A percentile compares a stretch with the other conserved stretches of the same genome.
phyloP scores from a whole-genome alignment of 257 asterid species.

The Anisodus tanguticus region DNA sequence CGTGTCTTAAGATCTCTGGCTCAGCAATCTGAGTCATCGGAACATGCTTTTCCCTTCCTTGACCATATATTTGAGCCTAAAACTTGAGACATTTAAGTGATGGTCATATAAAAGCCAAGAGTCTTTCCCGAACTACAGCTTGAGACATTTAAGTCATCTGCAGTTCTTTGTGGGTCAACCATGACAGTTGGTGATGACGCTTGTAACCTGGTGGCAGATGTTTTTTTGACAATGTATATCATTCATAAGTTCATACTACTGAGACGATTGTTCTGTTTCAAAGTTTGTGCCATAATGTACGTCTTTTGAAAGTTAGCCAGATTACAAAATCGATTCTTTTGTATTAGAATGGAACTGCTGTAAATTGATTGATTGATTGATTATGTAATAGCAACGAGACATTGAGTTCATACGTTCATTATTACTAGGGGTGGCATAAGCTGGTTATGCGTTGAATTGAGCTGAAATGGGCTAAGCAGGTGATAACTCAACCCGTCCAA shows the following conservation, averaged over 20 bases:
- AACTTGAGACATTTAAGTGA: neutral
- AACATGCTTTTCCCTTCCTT: neutral
- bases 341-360: constrained; percentile 7
- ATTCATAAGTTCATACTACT: neutral
- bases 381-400: neutral
- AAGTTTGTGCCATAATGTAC: neutral
- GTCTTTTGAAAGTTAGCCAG: neutral
- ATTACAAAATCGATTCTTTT: constrained; percentile 19
- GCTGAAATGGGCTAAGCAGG: too few relatives aligned
- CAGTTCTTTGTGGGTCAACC: constrained; percentile 10
- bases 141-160: neutral
- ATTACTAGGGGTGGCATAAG: neutral
- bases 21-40: neutral
- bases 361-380: constrained; percentile 19
- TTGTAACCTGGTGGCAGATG: neutral
- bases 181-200: neutral
- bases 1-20: constrained; percentile 1
- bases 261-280: neutral
- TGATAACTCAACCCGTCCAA: too few relatives aligned
- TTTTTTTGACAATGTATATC: neutral
- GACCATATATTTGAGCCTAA: neutral
- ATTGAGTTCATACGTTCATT: neutral
- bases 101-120: constrained; percentile 1
- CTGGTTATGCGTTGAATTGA: too few relatives aligned
- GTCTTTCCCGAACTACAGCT: neutral